Evolutionary conservation across 2,329 filamentous ascomycete genomes (phyloP), one percentile per base, ranked within the genome.

Genomic region (Blumeria hordei): DNA sequence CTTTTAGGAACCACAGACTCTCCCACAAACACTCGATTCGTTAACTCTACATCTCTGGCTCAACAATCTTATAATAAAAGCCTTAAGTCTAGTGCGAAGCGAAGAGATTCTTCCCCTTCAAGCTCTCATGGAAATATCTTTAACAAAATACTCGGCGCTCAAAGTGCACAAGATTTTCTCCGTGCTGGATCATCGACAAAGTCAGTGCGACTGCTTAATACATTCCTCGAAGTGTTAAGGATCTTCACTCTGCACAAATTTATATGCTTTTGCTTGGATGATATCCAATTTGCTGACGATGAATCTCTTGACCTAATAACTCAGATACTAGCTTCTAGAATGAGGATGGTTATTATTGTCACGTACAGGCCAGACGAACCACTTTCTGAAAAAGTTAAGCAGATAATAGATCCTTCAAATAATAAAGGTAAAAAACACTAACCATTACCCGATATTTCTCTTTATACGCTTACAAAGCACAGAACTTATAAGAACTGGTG

Each of bases 281-380:
- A 96, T 66, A 70, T 95, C 36, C 88, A 95, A 62, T 92, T 87
- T 66, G 87, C 88, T 10, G 90, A 95, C 64, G 78, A 83, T 34
- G 90, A 95, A 66, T 92, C 84, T 14, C 69, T 90, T 52, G 86
- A 94, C 56, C 71, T 95, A 54, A 81, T 95, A 39, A 76, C 81
- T 12, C 82, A 88, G 62, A 87, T 95, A 54, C 78, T 94, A 56
- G 73, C 75, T 51, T 79, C 83, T 0, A 82, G 83, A 59, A 77
- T 95, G 57, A 86, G 83, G 18, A 83, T 94, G 69, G 79, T 90
- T 21, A 73, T 94, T 35, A 56, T 58, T 32, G 35, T 58, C n/a
- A 55, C 57, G 10, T 58, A 55, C 43, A 56, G 55, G 52, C 79
- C 80, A 0, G 78, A 84, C 18, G 81, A 85, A 62, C 68, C 83